Percentiles rank a stretch among this genome's conserved stretches.
These are phyloP conservation scores for Cerrena zonata DNA, from an alignment of 1,284 basidiomycete species.

Conservation along the genomic window DNA sequence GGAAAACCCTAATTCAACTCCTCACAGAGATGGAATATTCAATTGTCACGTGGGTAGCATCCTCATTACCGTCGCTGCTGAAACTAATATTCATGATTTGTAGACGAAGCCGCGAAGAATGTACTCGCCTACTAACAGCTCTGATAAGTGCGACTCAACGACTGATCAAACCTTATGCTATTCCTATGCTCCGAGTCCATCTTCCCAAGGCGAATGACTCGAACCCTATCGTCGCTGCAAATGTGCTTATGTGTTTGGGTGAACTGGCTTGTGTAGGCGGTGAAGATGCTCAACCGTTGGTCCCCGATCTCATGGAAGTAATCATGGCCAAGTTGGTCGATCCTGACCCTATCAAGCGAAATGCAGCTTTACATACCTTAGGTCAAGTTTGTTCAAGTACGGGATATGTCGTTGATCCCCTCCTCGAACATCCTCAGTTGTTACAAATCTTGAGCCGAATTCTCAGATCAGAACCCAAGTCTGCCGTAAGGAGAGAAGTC, in stretches of 20 bases:
- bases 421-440: conserved; percentile 87
- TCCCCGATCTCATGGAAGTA: conserved; percentile 84
- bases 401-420: conserved; percentile 88
- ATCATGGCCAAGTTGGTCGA: conserved; percentile 87
- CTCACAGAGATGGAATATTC: conserved; percentile 97
- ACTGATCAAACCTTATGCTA: conserved; percentile 93
- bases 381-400: conserved; percentile 96
- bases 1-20: conserved; percentile 94
- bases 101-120: conserved; percentile 86
- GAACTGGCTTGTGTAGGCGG: conserved; percentile 92
- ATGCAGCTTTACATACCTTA: conserved; percentile 90
- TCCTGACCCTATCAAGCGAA: conserved; percentile 80
- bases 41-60: conserved; percentile 66
- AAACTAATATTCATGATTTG: background rate
- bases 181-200: conserved; percentile 92
- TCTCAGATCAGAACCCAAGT: conserved; percentile 76
- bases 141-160: conserved; percentile 88
- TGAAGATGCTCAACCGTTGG: conserved; percentile 81
- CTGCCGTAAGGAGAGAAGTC: conserved; percentile 81
- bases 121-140: conserved; percentile 80
- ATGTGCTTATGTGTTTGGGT: conserved; percentile 90
- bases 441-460: conserved; percentile 85
- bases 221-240: conserved; percentile 85
- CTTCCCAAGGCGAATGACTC: conserved; percentile 82
- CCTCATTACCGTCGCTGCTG: background rate